These are phyloP conservation scores for Hypseocharis bilobata DNA, from an alignment of 441 rosid genomes.

Conservation along the genomic window DNA sequence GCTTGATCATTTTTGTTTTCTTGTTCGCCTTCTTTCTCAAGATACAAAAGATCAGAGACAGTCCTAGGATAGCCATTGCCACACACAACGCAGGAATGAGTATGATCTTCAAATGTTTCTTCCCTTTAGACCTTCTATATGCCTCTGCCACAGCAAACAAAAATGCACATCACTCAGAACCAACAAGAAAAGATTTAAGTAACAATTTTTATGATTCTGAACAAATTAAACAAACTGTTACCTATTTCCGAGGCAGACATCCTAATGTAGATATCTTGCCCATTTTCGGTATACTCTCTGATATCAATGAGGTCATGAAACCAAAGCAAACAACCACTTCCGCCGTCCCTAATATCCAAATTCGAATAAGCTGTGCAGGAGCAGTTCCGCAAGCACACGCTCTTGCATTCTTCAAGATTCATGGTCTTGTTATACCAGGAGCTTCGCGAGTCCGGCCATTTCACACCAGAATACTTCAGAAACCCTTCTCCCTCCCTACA, in stretches of 20 bases:
- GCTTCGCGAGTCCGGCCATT: slow-evolving; percentile 50
- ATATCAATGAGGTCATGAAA: slow-evolving; percentile 41
- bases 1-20: neutral
- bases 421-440: slow-evolving; percentile 37
- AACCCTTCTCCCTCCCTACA: slow-evolving; percentile 45
- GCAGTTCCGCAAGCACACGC: slow-evolving; percentile 47
- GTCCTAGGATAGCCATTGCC: neutral
- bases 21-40: neutral
- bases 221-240: neutral
- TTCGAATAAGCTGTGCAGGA: slow-evolving; percentile 59
- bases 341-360: slow-evolving; percentile 40
- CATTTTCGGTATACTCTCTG: slow-evolving; percentile 37
- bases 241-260: slow-evolving; percentile 53
- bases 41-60: neutral
- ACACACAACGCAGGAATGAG: neutral
- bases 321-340: slow-evolving; percentile 67
- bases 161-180: neutral
- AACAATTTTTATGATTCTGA: neutral
- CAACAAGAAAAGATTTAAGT: neutral
- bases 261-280: slow-evolving; percentile 52
- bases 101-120: neutral
- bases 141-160: neutral
- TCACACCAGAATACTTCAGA: slow-evolving; percentile 40
- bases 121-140: neutral
- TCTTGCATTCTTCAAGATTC: slow-evolving; percentile 42